Evolutionary conservation across 2,329 filamentous ascomycete genomes (phyloP), one percentile per base, ranked within the genome.

Genomic region (Aspergillus neoniger): DNA sequence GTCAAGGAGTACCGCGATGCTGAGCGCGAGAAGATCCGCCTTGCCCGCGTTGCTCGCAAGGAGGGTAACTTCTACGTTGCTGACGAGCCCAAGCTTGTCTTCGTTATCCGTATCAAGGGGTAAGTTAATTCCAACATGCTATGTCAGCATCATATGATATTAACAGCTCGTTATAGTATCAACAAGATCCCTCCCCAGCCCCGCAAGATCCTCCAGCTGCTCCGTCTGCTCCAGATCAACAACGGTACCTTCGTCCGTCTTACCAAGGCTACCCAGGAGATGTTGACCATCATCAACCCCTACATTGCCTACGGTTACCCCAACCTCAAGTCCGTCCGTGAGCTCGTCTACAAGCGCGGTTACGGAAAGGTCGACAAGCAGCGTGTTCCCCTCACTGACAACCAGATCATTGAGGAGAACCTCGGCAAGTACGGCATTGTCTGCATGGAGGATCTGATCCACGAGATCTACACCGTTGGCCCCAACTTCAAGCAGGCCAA

Each of bases 161-260:
- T 69, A 53, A 66, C 66, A 57, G 23, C 3, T 28, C n/a, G n/a
- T n/a, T 12, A 50, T 66, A 89, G 94, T 96, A 98, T 99, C 92
- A 98, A 98, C 91, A 99, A 99, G 91, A 98, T 99, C 76, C 89
- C 96, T 80, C 95, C 95, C 75, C 98, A 99, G 91, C 96, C 96
- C 83, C 93, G 95, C 87, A 99, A 99, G 90, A 98, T 96, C 78
- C 89, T 99, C 75, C 95, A 99, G 85, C 91, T 99, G 65, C 93
- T 99, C 80, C 94, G 95, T 86, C 92, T 99, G 70, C 90, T 99
- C 76, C 95, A 99, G 87, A 99, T 99, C 91, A 99, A 99, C 91
- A 98, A 96, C 82, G 95, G 94, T 82, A 92, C 97, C 82, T 99
- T 99, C 85, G 86, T 99, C 83, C 90, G 88, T 78, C 86, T 97